Base-by-base conservation (phyloP, 2,329 filamentous ascomycete genomes). In the Hymenoscyphus occultus region DNA sequence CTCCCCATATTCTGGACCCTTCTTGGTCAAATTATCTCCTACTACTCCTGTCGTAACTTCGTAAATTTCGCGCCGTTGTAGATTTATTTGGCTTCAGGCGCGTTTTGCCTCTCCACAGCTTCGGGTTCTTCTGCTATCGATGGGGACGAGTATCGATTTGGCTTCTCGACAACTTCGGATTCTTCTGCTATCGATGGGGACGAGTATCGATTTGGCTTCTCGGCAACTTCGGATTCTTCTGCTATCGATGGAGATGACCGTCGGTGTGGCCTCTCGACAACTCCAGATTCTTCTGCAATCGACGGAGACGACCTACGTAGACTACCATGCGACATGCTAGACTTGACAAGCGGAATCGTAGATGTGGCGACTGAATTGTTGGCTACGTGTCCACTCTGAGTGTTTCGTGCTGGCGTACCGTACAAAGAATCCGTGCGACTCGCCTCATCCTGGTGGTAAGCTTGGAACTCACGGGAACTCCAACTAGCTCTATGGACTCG, bases 381-480 rank as follows among this genome's bases (percentile, higher is more conserved):
- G 19, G 67, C 63, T 9, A 64, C 70, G 22, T 66, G 62, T n/a
- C 60, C 68, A 54, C 70, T 73, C 0, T 40, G 59, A 19, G 13
- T 54, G 48, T 40, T 60, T 62, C 73, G 65, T 31, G 67, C 67
- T n/a, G 67, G 66, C 16, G 69, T 64, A 5, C 40, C 61, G 14
- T 68, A 65, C 9, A 69, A 69, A 9, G 73, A 72, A 19, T 69
- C 64, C 28, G 56, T 67, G 65, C 69, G 66, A 2, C 39, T 48
- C 10, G 67, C 59, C 1, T 72, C 70, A 16, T 75, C 69, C n/a
- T 72, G 67, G 39, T 74, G 72, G 60, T 62, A 74, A 39, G 80
- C 78, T 6, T 79, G 78, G 68, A 85, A 81, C 61, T 85, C 82
- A 31, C 78, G 78, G 5, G 82, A 79, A 69, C 78, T 84, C 83